Conservation (phyloP, 78 protist genomes). For the Emiliania huxleyi region DNA sequence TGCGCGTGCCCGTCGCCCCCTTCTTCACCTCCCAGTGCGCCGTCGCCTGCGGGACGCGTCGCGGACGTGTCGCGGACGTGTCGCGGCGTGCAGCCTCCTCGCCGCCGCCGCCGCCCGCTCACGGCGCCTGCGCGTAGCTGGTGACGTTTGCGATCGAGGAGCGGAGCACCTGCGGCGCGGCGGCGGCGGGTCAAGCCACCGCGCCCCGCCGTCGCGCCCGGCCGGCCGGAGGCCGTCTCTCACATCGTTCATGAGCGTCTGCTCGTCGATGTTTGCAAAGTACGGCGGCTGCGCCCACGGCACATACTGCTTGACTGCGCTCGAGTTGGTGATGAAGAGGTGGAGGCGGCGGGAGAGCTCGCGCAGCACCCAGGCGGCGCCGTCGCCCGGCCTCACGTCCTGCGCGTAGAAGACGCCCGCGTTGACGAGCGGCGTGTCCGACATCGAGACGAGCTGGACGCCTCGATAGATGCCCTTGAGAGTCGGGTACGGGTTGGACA, state of each 20-base stretch:
- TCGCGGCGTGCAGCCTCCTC: too few relatives aligned
- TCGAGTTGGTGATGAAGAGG: neutral
- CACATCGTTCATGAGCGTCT: slow-evolving; percentile 14
- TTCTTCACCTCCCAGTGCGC: neutral
- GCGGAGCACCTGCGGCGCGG: too few relatives aligned
- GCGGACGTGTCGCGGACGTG: too few relatives aligned
- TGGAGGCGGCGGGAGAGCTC: neutral
- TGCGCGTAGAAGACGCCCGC: slow-evolving; percentile 21
- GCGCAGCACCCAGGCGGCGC: neutral
- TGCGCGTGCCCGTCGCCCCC: neutral
- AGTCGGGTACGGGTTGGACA: neutral
- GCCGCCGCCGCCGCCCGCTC: neutral
- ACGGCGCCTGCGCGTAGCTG: neutral
- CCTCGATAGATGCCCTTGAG: neutral
- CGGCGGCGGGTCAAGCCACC: too few relatives aligned
- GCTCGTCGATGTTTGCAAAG: slow-evolving; percentile 5
- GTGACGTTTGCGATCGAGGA: neutral
- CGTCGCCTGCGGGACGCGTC: too few relatives aligned
- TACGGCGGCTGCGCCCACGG: slow-evolving; percentile 22
- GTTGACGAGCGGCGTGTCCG: neutral
- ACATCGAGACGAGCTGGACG: neutral
- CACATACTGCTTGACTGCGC: neutral
- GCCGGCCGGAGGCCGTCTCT: too few relatives aligned
- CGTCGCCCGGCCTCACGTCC: neutral
- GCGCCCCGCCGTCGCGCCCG: too few relatives aligned